Evolutionary conservation across 2,329 filamentous ascomycete genomes (phyloP), one percentile per base, ranked within the genome.

Genomic region (Fusarium dimerum): DNA sequence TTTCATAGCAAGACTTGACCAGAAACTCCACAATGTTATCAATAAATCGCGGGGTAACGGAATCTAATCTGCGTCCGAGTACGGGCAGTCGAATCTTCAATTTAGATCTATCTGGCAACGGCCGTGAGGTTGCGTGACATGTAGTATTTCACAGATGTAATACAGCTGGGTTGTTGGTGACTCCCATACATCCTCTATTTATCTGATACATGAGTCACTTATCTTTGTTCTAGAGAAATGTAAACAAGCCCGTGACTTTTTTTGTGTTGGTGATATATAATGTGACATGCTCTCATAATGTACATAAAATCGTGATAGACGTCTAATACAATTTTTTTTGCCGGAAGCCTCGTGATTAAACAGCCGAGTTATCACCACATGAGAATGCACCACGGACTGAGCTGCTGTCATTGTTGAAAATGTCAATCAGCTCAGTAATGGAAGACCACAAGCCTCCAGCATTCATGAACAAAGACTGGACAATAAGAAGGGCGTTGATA

Each of bases 391-490:
- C 67, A 1, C 62, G 52, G 12, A 71, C 56, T 4, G 56, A 49
- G 42, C 62, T 64, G 6, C 41, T 50, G 3, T 64, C 54, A 7
- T 57, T 54, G 10, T 63, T 48, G 29, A 68, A 71, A 10, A 68
- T 65, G 16, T 65, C 61, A 17, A 69, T 44, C 13, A 71, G 47
- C 40, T 64, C 65, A 5, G 59, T 61, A 1, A 71, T 63, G 0
- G 69, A 64, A 3, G 69, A 65, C 67, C 68, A 71, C n/a, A 71
- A 43, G 3, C 69, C 69, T 1, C 62, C 69, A 2, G 60, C 63
- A 34, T 71, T 71, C 68, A 71, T 71, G n/a, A 71, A 70, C 1
- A 67, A 15, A 1, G 68, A 61, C 43, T 67, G 65, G 2, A 68
- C 7, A 2, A 71, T 66, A 8, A 71, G 64, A 3, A 69, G 53